These are phyloP conservation scores for Vaccinium macrocarpon DNA, from an alignment of 148 eudicot species.

Conservation along the genomic window DNA sequence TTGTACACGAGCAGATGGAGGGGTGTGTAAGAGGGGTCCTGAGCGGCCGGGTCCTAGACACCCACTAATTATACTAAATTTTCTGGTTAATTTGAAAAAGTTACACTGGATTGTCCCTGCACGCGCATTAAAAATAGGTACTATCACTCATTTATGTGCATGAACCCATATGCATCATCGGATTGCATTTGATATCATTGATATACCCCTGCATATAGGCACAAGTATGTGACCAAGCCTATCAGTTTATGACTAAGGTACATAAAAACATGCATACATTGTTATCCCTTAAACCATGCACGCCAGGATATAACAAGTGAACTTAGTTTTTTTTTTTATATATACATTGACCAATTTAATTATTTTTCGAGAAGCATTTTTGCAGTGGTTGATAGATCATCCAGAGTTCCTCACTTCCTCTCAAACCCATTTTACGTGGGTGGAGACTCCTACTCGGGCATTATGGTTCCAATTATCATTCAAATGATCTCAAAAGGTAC, in stretches of 20 bases:
- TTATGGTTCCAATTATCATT: constrained; percentile 42
- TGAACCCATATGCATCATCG: not conserved
- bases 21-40: too few species aligned
- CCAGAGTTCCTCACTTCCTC: constrained; percentile 26
- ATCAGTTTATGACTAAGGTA: constrained; percentile 55
- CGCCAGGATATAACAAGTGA: not conserved
- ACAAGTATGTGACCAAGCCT: constrained; percentile 28
- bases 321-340: too few species aligned
- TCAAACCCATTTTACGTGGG: constrained; percentile 56
- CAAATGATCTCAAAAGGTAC: constrained; percentile 29
- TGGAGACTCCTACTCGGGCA: constrained; percentile 65
- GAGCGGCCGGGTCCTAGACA: too few species aligned
- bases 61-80: too few species aligned
- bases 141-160: not conserved
- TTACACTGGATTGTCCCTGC: too few species aligned
- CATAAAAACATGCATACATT: not conserved
- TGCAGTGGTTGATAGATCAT: constrained; percentile 51
- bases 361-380: not conserved
- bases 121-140: too few species aligned
- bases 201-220: constrained; percentile 24
- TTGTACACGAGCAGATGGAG: too few species aligned
- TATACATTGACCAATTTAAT: not conserved
- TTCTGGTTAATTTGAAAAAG: too few species aligned
- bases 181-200: not conserved
- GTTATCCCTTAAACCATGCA: not conserved